Base-by-base conservation (phyloP, 768 basidiomycete species). In the Paxillus rubicundulus region DNA sequence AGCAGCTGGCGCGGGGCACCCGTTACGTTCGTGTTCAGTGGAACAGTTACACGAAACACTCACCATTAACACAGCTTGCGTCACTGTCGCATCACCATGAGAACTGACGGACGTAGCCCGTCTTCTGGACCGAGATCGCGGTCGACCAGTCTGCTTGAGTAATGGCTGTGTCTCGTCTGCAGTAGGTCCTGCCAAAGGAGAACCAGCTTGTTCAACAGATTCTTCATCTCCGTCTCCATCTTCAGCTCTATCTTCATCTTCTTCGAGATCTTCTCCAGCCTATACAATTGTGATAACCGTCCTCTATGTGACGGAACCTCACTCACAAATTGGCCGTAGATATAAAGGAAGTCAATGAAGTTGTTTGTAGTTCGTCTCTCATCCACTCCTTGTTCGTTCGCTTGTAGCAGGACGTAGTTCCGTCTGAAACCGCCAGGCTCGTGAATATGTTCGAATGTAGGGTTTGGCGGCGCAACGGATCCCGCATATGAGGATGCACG, bases 281-380 rank as follows among this genome's bases (percentile, higher is more conserved):
- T 93, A 52, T 7, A 42, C 39, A 16, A 50, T 57, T 52, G 55
- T 56, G 33, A 50, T 42, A 36, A 39, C 2, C 9, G 37, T 21
- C 41, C 2, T 5, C 24, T 37, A 18, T 27, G 40, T 16, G 24
- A 7, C 52, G 13, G 17, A 17, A 39, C 32, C 9, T 47, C 28
- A 76, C 94, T 74, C 64, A 95, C 96, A 65, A 97, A 98, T 69
- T 98, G 96, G 4, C 97, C 97, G 63, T 92, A 99, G 21, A 98
- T 77, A 62, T 88, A 89, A 41, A 99, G 72, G 69, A 99, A 99
- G 62, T 98, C 94, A 54, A 98, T 89, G 56, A 96, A 95, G 64
- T 91, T 95, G 62, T 86, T 86, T 28, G 81, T 68, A 54, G 92
- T 75, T 44, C 82, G 81, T 13, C 70, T 78, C 54, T 87, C 85